Conservation (phyloP, 129 eudicot genomes). For the Rutidosis leptorrhynchoides region DNA sequence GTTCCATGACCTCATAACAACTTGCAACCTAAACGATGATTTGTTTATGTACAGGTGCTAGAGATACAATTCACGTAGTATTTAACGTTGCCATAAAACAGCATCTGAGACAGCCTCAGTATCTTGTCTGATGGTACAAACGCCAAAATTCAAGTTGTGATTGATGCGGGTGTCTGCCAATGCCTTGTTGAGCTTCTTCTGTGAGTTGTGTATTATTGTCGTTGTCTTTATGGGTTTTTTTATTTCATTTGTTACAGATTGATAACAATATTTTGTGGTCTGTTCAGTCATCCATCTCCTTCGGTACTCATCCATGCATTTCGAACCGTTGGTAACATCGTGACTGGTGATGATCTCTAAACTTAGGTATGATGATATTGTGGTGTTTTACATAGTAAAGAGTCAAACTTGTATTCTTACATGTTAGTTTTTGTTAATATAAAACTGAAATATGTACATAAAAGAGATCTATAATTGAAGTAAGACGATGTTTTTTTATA, state of each 20-base stretch:
- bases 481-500: conserved; percentile 25
- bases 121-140: conserved; percentile 88
- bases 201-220: conserved; percentile 40
- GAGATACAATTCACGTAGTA: too few species aligned
- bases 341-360: conserved; percentile 75
- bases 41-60: too few species aligned
- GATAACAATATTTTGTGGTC: not conserved
- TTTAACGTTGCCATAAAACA: too few species aligned
- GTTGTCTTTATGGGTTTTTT: not conserved
- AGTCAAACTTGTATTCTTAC: not conserved
- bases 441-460: not conserved
- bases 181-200: conserved; percentile 86
- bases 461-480: not conserved
- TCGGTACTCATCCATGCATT: conserved; percentile 81
- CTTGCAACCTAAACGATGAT: too few species aligned
- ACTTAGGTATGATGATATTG: conserved; percentile 65
- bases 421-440: not conserved
- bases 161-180: conserved; percentile 69
- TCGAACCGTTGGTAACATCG: conserved; percentile 90
- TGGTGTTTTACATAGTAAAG: not conserved
- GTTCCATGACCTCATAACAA: too few species aligned
- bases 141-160: conserved; percentile 85
- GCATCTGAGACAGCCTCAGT: too few species aligned
- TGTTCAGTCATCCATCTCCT: conserved; percentile 83
- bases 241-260: not conserved